Conservation (phyloP, 139 green algal species). For the Gonium pectorale region DNA sequence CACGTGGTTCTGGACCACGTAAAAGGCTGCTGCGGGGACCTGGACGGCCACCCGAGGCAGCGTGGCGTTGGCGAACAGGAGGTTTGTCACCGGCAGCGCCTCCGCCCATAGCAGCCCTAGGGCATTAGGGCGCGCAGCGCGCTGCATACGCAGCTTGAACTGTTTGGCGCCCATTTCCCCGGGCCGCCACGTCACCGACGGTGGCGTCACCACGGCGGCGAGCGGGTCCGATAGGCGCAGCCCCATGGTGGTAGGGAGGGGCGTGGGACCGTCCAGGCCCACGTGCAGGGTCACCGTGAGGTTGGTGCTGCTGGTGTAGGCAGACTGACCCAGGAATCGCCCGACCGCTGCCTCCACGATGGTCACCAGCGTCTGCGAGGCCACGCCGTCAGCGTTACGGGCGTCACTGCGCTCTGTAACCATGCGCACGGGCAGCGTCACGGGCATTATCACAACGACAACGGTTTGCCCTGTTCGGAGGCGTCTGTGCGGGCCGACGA, state of each 20-base stretch:
- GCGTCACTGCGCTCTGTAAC: background rate
- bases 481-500: too few species aligned
- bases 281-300: background rate
- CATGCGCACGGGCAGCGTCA: background rate
- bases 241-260: background rate
- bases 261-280: background rate
- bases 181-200: background rate
- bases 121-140: background rate
- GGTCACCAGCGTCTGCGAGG: background rate
- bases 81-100: background rate
- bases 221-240: slow-evolving; percentile 14
- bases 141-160: background rate
- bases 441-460: background rate
- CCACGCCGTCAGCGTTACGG: background rate
- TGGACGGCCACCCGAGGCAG: background rate
- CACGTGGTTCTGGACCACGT: background rate
- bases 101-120: background rate
- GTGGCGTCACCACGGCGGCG: background rate
- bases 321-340: background rate
- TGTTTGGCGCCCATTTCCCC: background rate
- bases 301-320: background rate
- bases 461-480: background rate
- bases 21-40: background rate
- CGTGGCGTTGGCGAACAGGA: background rate
- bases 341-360: background rate